phyloP scores from a whole-genome alignment of 164 flowering plant species.

The Aristolochia contorta region DNA sequence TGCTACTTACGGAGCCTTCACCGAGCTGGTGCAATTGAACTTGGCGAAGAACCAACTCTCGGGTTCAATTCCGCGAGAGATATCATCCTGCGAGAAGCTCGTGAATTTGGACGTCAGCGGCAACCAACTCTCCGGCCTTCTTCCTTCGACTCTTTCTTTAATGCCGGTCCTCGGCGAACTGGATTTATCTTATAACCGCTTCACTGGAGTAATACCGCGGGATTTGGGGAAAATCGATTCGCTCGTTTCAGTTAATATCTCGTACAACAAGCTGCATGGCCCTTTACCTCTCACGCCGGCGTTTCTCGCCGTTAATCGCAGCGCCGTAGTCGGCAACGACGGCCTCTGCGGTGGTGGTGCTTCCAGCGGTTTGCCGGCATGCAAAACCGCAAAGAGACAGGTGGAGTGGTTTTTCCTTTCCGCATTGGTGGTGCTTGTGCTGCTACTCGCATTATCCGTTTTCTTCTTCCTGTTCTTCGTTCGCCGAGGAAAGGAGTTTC shows the following conservation, averaged over 20 bases:
- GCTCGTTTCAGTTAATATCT: conserved; percentile 56
- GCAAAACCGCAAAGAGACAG: conserved; percentile 23
- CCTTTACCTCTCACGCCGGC: conserved; percentile 58
- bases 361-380: conserved; percentile 46
- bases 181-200: conserved; percentile 51
- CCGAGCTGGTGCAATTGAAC: conserved; percentile 46
- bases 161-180: conserved; percentile 68
- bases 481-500: conserved; percentile 15
- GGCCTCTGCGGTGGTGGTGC: conserved; percentile 48
- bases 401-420: conserved; percentile 33
- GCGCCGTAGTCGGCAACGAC: conserved; percentile 49
- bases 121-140: conserved; percentile 46
- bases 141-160: conserved; percentile 37
- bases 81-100: conserved; percentile 49
- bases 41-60: conserved; percentile 41
- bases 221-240: conserved; percentile 48
- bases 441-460: conserved; percentile 9
- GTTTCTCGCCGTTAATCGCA: conserved; percentile 56
- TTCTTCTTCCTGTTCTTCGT: conserved; percentile 10
- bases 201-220: conserved; percentile 53
- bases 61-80: conserved; percentile 52
- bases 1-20: conserved; percentile 26
- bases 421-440: conserved; percentile 17
- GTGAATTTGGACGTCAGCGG: conserved; percentile 57
- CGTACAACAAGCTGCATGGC: conserved; percentile 59